These are phyloP conservation scores for Xylaria telfairii DNA, from an alignment of 495 filamentous ascomycete genomes.

Conservation along the genomic window DNA sequence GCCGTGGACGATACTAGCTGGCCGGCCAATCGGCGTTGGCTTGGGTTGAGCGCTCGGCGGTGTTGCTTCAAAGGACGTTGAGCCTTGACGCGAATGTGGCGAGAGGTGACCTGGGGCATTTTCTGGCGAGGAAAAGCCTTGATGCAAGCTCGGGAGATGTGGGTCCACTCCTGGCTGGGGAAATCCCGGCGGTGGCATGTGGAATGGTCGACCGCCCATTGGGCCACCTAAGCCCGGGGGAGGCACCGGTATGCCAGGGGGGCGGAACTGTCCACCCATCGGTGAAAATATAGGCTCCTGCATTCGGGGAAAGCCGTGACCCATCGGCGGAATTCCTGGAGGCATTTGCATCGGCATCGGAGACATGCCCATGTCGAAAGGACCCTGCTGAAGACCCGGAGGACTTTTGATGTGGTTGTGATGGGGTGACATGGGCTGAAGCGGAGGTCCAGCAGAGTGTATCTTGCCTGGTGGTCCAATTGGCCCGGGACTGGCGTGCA, in stretches of 20 bases:
- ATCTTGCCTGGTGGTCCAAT: constrained; percentile 55
- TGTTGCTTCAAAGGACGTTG: constrained; percentile 50
- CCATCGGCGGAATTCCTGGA: constrained; percentile 60
- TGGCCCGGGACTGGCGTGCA: constrained; percentile 62
- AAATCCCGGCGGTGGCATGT: constrained; percentile 66
- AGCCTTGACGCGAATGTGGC: constrained; percentile 51
- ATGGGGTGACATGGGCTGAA: constrained; percentile 49
- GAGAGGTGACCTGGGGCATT: constrained; percentile 43
- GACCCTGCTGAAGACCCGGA: constrained; percentile 50
- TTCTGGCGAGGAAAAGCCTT: constrained; percentile 39
- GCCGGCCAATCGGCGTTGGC: constrained; percentile 87
- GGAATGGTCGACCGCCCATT: constrained; percentile 68
- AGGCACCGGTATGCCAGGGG: constrained; percentile 64
- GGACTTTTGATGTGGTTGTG: constrained; percentile 49
- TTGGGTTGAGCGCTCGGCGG: constrained; percentile 64
- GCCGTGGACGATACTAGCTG: constrained; percentile 70
- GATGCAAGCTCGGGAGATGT: constrained; percentile 44
- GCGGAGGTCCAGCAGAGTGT: constrained; percentile 37
- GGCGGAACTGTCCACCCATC: constrained; percentile 60
- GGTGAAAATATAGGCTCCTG: constrained; percentile 62
- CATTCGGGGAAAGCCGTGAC: constrained; percentile 53
- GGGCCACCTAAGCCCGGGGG: constrained; percentile 64
- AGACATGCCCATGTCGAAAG: constrained; percentile 45
- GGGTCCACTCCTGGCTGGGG: constrained; percentile 51
- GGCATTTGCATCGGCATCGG: constrained; percentile 57